Conservation (phyloP, 1,284 basidiomycete genomes). For the Laetiporus sulphureus region DNA sequence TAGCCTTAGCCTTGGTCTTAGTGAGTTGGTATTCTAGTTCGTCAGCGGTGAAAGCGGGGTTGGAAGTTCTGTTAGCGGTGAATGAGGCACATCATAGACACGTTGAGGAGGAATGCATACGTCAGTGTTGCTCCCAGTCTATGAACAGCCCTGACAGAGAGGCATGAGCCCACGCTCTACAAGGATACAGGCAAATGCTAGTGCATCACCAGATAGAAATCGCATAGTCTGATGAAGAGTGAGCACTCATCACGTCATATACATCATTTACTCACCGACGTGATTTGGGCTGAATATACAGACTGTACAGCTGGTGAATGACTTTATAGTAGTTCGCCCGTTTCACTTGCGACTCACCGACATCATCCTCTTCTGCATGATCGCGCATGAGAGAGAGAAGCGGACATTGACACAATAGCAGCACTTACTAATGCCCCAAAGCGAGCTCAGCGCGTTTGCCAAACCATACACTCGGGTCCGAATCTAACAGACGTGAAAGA, state of each 20-base stretch:
- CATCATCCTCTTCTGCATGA: conserved; percentile 10
- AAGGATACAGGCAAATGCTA: conserved; percentile 55
- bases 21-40: conserved; percentile 59
- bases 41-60: conserved; percentile 56
- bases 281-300: conserved; percentile 30
- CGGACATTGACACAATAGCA: not conserved
- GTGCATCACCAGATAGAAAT: conserved; percentile 49
- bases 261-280: conserved; percentile 9
- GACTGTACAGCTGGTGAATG: conserved; percentile 11
- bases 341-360: conserved; percentile 5
- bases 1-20: conserved; percentile 43
- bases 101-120: conserved; percentile 31
- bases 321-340: not conserved
- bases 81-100: no score
- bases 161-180: conserved; percentile 14
- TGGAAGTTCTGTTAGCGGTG: conserved; percentile 35
- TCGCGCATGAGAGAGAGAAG: not conserved
- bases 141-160: conserved; percentile 44
- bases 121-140: conserved; percentile 53
- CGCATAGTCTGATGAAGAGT: conserved; percentile 47
- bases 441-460: conserved; percentile 11
- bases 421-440: conserved; percentile 13
- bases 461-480: conserved; percentile 11
- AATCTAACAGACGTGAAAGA: conserved; percentile 17
- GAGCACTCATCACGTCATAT: no score